Evolutionary conservation across 805 yeast genomes (phyloP), one percentile per base, ranked within the genome.

Genomic region (Debaryomyces prosopidis): DNA sequence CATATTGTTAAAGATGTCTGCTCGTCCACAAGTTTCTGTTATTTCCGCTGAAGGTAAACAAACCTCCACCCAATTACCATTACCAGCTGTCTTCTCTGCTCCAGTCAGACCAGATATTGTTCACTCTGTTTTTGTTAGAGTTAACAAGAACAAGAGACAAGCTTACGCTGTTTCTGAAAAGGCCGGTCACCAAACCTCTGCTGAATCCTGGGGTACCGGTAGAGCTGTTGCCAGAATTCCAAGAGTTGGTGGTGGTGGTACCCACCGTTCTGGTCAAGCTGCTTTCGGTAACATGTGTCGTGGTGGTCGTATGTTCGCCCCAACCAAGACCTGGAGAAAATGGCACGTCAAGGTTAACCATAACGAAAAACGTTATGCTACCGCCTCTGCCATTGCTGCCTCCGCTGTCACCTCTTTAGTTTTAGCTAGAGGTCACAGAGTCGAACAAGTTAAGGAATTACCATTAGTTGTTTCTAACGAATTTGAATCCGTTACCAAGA

Each of bases 221-320:
- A 91, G 99, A 84, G 99, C 99, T 80, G 97, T 94, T 73, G 98
- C 99, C 81, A 92, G 99, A 85, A 92, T 94, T 77, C 99, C 99
- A 84, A 91, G 99, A 86, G 98, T 94, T 75, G 97, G 97, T 81
- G 99, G 99, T 83, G 91, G 96, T 76, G 99, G 99, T 88, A 94
- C 99, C 76, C 97, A 90, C 95, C 91, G 99, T 82, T 82, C 98
- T 60, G 99, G 99, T 78, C 99, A 94, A 81, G 99, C 90, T 78
- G 99, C 99, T 75, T 94, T 94, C 85, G 99, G 99, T 87, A 94
- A 94, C 94, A 94, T 94, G 99, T 94, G 99, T 85, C 92, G 99
- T 81, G 97, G 97, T 78, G 99, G 99, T 84, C 96, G 99, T 81
- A 94, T 94, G 98, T 94, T 94, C 73, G 97, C 99, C 79, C 99